Percentiles rank a stretch among this genome's conserved stretches.
These are phyloP conservation scores for Orychophragmus violaceus DNA, from an alignment of 345 rosid genomes.

Conservation along the genomic window DNA sequence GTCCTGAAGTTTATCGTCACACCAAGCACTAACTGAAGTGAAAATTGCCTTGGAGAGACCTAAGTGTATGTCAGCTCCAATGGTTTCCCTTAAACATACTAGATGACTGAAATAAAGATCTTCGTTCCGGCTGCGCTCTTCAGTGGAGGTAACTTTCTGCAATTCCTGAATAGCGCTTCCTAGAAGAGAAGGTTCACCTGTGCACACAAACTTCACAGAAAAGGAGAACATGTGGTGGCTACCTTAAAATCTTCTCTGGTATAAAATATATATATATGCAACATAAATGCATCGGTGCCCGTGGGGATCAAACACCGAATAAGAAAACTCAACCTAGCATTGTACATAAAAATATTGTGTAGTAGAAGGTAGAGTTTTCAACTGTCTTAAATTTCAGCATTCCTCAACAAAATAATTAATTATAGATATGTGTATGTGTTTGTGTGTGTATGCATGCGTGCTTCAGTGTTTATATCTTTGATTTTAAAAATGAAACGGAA, in stretches of 20 bases:
- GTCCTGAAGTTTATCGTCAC: slow-evolving; percentile 67
- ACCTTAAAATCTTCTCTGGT: slow-evolving; percentile 4
- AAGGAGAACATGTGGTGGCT: slow-evolving; percentile 12
- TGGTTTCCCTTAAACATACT: slow-evolving; percentile 46
- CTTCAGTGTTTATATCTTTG: not conserved
- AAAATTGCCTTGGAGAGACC: slow-evolving; percentile 52
- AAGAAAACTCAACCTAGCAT: not conserved
- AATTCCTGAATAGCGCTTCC: slow-evolving; percentile 54
- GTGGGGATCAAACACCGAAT: not conserved
- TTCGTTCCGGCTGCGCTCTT: slow-evolving; percentile 48
- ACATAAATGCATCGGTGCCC: not conserved
- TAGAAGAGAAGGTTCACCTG: slow-evolving; percentile 63
- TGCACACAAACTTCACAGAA: slow-evolving; percentile 60
- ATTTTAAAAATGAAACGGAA: not conserved
- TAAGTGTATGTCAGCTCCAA: slow-evolving; percentile 37
- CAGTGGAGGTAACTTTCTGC: slow-evolving; percentile 43
- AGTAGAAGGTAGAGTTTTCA: not conserved
- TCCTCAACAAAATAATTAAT: not conserved
- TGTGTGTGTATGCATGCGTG: no score
- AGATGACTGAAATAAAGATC: slow-evolving; percentile 48
- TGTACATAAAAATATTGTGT: not conserved
- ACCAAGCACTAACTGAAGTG: slow-evolving; percentile 61
- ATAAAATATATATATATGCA: not conserved
- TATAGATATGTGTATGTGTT: not conserved
- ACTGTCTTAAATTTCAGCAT: not conserved